Base-by-base conservation (phyloP, 805 yeast species). In the Nakazawaea ambrosiae region DNA sequence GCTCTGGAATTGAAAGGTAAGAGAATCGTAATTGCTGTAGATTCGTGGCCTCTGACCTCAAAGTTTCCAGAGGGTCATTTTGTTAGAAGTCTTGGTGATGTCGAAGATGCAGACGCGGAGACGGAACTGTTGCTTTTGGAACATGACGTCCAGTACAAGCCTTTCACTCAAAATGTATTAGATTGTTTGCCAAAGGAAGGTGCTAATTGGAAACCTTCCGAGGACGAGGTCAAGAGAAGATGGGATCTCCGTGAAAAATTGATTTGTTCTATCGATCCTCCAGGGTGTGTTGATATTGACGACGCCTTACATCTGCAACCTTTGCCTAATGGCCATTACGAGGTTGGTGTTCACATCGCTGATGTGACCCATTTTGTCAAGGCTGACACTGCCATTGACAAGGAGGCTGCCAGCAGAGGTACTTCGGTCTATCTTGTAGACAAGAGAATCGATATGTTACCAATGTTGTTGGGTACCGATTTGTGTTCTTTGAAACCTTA, bases 261-360 rank as follows among this genome's bases (percentile, higher is more conserved):
- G 34, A 85, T 92, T 28, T 92, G 99, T 57, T 83, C 95, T 18
- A 92, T 92, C 49, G 99, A 92, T 68, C 99, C 99, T 8, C 97
- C 97, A 2, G 81, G 83, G 22, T 90, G 97, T 77, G 97, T 89
- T 47, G 99, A 92, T 75, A 92, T 92, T 51, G 99, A 92, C 65
- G 96, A 92, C 65, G 98, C 99, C 1, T 66, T 92, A 34, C 99
- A 92, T 55, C 97, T 97, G 0, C 65, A 72, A 45, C 55, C 57
- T 37, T 68, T 92, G 34, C 88, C 95, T 2, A 92, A 92, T 57
- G 98, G 98, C 1, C 86, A 90, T 55, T 88, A 75, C 66, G 96
- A 92, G 57, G 95, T 92, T 40, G 99, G 99, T 53, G 99, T 92
- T 22, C 99, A 92, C 55, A 92, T 92, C 65, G 99, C 99, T 8